Conservation (phyloP, 225 moss, liverwort and hornwort species). For the Pleurozium schreberi region DNA sequence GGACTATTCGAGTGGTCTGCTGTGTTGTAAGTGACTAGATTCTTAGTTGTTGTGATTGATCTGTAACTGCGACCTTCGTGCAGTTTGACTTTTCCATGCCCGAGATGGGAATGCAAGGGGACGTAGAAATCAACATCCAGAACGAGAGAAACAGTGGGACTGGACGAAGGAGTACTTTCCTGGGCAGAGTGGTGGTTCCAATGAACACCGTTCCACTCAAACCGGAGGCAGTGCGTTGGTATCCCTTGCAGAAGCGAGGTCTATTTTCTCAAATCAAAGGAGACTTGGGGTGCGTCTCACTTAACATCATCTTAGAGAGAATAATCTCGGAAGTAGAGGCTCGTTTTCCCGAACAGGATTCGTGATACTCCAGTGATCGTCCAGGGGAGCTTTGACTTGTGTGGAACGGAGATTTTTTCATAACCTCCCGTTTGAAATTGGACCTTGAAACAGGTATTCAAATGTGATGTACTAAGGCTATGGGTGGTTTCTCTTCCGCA, state of each 20-base stretch:
- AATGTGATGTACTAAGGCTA: background rate
- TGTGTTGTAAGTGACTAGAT: too few species aligned
- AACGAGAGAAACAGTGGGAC: slow-evolving; percentile 69
- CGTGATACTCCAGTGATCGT: too few species aligned
- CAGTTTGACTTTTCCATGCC: slow-evolving; percentile 70
- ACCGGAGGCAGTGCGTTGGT: slow-evolving; percentile 46
- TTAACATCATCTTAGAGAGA: too few species aligned
- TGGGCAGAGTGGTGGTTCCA: slow-evolving; percentile 59
- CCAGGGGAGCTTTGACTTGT: too few species aligned
- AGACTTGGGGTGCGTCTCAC: slow-evolving; percentile 59
- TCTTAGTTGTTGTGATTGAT: background rate
- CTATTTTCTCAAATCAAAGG: slow-evolving; percentile 91
- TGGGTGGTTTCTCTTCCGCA: too few species aligned
- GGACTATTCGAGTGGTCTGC: too few species aligned
- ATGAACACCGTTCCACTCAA: background rate
- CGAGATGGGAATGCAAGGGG: slow-evolving; percentile 27
- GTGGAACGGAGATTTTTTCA: too few species aligned
- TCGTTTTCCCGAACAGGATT: rapidly evolving
- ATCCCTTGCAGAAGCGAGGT: slow-evolving; percentile 74
- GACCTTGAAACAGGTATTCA: rapidly evolving
- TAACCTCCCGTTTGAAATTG: too few species aligned
- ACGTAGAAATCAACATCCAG: slow-evolving; percentile 66
- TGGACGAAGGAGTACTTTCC: slow-evolving; percentile 55
- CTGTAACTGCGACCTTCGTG: background rate
- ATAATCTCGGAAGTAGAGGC: too few species aligned